Conservation (phyloP, 495 filamentous ascomycete species). For the Penicillium pancosmium region DNA sequence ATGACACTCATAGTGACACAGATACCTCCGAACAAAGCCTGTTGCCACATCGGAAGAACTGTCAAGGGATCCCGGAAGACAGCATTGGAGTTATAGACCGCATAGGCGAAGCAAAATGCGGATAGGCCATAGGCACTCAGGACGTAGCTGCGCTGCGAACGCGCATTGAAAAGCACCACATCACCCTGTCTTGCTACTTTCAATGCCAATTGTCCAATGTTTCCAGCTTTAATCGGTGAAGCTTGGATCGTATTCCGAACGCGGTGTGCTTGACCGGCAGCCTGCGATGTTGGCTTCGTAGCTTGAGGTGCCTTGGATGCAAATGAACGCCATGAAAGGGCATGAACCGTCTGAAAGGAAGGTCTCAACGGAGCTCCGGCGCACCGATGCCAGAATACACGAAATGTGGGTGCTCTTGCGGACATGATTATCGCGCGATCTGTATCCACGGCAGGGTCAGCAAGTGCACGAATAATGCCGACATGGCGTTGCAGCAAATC, state of each 20-base stretch:
- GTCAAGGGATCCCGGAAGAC: slow-evolving; percentile 39
- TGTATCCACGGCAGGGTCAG: slow-evolving; percentile 23
- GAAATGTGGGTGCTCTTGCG: slow-evolving; percentile 32
- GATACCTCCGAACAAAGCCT: slow-evolving; percentile 41
- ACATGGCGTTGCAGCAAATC: not conserved
- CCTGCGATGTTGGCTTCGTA: slow-evolving; percentile 16
- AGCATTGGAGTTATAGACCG: slow-evolving; percentile 55
- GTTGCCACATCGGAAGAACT: slow-evolving; percentile 42
- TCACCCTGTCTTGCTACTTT: slow-evolving; percentile 43
- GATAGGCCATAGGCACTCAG: slow-evolving; percentile 57
- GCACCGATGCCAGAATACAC: slow-evolving; percentile 33
- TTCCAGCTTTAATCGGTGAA: slow-evolving; percentile 11
- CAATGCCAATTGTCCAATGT: slow-evolving; percentile 36
- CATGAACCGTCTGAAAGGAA: slow-evolving; percentile 11
- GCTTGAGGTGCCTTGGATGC: slow-evolving; percentile 33
- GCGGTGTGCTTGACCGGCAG: slow-evolving; percentile 12
- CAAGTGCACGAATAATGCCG: slow-evolving; percentile 4
- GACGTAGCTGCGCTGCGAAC: slow-evolving; percentile 61
- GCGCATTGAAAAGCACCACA: slow-evolving; percentile 61
- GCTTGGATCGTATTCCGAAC: slow-evolving; percentile 3
- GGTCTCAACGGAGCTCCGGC: slow-evolving; percentile 20
- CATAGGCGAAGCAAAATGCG: slow-evolving; percentile 59
- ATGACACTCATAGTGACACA: slow-evolving; percentile 48
- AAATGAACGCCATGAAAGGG: slow-evolving; percentile 37
- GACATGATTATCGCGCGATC: slow-evolving; percentile 34